These are phyloP conservation scores for Paxillus involutus DNA, from an alignment of 768 basidiomycete species.

Conservation along the genomic window DNA sequence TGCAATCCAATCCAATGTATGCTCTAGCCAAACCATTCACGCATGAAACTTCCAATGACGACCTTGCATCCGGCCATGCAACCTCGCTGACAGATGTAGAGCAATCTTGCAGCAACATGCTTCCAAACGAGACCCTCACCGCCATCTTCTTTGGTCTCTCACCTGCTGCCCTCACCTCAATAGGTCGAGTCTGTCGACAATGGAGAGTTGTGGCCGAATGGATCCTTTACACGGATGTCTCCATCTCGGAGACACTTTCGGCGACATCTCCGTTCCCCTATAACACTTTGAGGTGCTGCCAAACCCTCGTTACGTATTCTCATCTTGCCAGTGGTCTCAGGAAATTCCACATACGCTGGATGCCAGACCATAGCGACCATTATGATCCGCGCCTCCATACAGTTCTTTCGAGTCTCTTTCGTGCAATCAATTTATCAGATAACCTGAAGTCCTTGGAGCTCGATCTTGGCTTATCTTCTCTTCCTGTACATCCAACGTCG, in stretches of 20 bases:
- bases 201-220: slow-evolving; percentile 52
- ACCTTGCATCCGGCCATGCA: no score
- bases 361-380: slow-evolving; percentile 35
- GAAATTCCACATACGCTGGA: slow-evolving; percentile 57
- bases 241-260: slow-evolving; percentile 47
- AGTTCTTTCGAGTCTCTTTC: slow-evolving; percentile 41
- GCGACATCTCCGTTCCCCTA: slow-evolving; percentile 39
- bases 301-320: slow-evolving; percentile 45
- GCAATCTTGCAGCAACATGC: neutral
- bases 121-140: slow-evolving; percentile 12
- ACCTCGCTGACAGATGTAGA: neutral
- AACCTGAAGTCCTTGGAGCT: slow-evolving; percentile 58
- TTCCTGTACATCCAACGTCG: slow-evolving; percentile 48
- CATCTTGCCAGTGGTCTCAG: slow-evolving; percentile 47
- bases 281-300: slow-evolving; percentile 51
- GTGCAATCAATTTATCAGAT: slow-evolving; percentile 35
- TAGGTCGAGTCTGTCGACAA: slow-evolving; percentile 4
- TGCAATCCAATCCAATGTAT: neutral
- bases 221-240: slow-evolving; percentile 53
- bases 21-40: neutral
- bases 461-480: slow-evolving; percentile 43
- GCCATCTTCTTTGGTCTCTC: slow-evolving; percentile 8
- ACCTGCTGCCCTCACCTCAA: slow-evolving; percentile 3
- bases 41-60: neutral
- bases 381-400: slow-evolving; percentile 32